Percentiles rank a stretch among this genome's conserved stretches.
Evolutionary conservation across 2,329 filamentous ascomycete genomes (phyloP).

Genomic region (Diaporthe destruens): DNA sequence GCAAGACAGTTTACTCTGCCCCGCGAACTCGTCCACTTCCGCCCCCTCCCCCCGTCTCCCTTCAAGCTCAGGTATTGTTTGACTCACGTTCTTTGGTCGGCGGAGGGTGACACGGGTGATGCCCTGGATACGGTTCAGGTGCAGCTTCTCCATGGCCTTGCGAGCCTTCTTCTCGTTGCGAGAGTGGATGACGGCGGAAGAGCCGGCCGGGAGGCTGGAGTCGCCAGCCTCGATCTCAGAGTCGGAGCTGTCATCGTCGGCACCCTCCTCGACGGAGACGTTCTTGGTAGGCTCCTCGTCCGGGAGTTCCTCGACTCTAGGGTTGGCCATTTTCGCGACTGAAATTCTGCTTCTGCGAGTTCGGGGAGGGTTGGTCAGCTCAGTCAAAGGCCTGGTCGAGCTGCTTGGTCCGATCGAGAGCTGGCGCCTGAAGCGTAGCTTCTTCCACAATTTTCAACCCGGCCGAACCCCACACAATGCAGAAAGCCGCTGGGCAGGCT

Average conservation of each 20-base stretch:
- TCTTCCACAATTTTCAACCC: constrained; percentile 41
- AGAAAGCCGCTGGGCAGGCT: constrained; percentile 23
- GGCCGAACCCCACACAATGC: constrained; percentile 40
- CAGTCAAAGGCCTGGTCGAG: constrained; percentile 35
- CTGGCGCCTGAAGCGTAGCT: constrained; percentile 15
- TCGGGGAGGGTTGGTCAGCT: constrained; percentile 48
- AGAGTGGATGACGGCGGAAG: constrained; percentile 92
- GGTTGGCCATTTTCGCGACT: constrained; percentile 85
- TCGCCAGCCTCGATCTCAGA: constrained; percentile 82
- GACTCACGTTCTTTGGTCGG: constrained; percentile 97
- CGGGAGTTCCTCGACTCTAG: constrained; percentile 96
- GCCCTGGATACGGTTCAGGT: constrained; percentile 94
- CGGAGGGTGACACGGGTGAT: constrained; percentile 98
- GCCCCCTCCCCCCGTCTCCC: no score
- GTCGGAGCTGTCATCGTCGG: constrained; percentile 78
- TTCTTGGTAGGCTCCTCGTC: constrained; percentile 93
- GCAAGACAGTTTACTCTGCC: constrained; percentile 25
- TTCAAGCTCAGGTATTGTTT: constrained; percentile 5
- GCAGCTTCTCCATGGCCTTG: constrained; percentile 99
- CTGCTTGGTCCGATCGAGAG: constrained; percentile 28
- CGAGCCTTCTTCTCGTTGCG: constrained; percentile 99
- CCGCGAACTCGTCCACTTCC: not conserved
- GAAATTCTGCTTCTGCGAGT: constrained; percentile 27
- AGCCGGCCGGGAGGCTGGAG: constrained; percentile 78
- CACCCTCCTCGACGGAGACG: constrained; percentile 80